These are phyloP conservation scores for Escovopsis sp. DNA, from an alignment of 2,329 filamentous ascomycete genomes.

Conservation along the genomic window DNA sequence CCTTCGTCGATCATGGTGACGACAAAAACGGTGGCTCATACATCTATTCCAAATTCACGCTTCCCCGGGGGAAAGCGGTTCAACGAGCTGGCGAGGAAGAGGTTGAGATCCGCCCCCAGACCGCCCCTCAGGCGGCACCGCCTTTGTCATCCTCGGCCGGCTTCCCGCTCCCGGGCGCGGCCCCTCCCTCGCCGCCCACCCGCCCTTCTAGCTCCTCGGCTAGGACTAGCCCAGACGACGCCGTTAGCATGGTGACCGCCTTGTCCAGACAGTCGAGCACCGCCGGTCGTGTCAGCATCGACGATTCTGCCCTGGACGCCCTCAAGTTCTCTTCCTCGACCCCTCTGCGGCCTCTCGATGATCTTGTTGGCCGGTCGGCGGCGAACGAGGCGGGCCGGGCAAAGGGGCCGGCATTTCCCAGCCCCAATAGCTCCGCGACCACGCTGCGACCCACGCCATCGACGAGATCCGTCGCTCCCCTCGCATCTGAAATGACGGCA, in stretches of 20 bases:
- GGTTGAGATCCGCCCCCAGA: conserved; percentile 23
- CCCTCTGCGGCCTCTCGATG: conserved; percentile 31
- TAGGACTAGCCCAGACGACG: conserved; percentile 23
- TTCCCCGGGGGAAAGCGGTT: conserved; percentile 70
- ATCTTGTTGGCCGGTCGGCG: conserved; percentile 26
- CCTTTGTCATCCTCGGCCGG: conserved; percentile 25
- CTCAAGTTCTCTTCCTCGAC: conserved; percentile 29
- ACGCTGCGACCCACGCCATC: conserved; percentile 30
- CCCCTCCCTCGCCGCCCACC: conserved; percentile 47
- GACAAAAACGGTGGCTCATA: conserved; percentile 49
- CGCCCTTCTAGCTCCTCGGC: conserved; percentile 43
- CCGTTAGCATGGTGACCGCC: conserved; percentile 14
- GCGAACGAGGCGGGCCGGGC: conserved; percentile 25
- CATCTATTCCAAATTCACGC: conserved; percentile 69
- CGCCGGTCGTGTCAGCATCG: conserved; percentile 34
- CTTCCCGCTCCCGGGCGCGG: conserved; percentile 27
- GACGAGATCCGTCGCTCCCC: conserved; percentile 33
- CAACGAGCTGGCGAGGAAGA: conserved; percentile 53
- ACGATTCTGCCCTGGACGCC: conserved; percentile 24
- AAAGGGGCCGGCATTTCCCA: conserved; percentile 31
- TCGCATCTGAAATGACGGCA: conserved; percentile 55
- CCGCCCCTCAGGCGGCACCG: conserved; percentile 49
- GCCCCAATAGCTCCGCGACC: conserved; percentile 40
- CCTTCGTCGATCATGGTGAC: conserved; percentile 43
- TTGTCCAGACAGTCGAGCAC: conserved; percentile 34